Evolutionary conservation across 768 basidiomycete genomes (phyloP), one percentile per base, ranked within the genome.

Genomic region (Hypholoma sublateritium): DNA sequence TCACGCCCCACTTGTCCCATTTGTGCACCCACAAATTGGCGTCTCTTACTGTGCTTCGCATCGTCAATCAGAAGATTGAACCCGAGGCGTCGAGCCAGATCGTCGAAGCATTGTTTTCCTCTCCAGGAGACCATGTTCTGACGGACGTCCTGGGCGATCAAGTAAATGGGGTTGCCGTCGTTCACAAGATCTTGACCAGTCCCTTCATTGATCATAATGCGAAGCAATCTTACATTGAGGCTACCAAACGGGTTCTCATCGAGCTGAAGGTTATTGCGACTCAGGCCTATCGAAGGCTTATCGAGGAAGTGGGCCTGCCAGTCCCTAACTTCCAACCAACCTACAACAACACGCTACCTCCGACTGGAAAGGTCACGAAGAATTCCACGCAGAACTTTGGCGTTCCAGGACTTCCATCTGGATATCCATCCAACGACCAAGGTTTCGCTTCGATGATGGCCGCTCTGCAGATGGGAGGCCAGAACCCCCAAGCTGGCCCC

Each of bases 11-110:
- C 68, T 81, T 98, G 37, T 95, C 94, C 3, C 95, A 98, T 72
- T 81, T 98, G 56, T 98, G 95, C 78, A 97, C 94, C 3, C 97
- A 99, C 79, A 98, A 98, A 73, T 73, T 99, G 65, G 96, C 97
- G 0, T 97, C 95, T 2, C 80, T 95, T 62, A 96, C 95, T 1
- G 94, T 98, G 39, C 80, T 99, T 61, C 83, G 95, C 69, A 93
- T 99, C 64, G 89, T 98, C 71, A 98, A 98, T 68, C 97, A 99
- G 74, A 93, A 92, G 73, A 87, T 89, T 22, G 97, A 98, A 69
- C 88, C 90, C 0, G 85, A 91, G 42, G 96, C 97, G 13, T 91
- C 93, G 17, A 80, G 77, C 47, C 88, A 91, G 62, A 87, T 98
- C 52, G 86, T 96, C 57, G 88, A 94, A 49, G 90, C 93, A 1